Evolutionary conservation across 306 rosid genomes (phyloP), one percentile per base, ranked within the genome.

Genomic region (Dryas alaskensis): DNA sequence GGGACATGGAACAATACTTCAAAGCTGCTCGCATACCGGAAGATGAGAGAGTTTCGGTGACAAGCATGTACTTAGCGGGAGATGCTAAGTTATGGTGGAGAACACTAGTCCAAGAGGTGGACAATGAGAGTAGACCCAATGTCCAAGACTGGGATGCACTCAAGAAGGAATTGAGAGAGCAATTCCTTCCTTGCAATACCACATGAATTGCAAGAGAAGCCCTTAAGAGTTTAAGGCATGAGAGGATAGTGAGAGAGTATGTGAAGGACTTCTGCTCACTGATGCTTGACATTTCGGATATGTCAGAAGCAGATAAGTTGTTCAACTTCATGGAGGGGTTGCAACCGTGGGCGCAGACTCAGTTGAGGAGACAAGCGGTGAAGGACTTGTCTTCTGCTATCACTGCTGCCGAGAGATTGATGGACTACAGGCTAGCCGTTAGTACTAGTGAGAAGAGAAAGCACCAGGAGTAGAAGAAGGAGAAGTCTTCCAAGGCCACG

Each of bases 1-100:
- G 64, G 51, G 75, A 71, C 48, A 71, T 71, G 65, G 75, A 71
- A 37, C 65, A 71, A 37, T 71, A 71, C 40, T 71, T 71, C n/a
- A 31, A 53, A 13, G 75, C 31, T 43, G 45, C 60, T 51, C 19
- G 42, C 2, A 25, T 68, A 3, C 17, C 45, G 1, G 47, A 68
- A 3, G 8, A 13, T 1, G 58, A 68, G 5, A 49, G 19, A 4
- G 47, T 68, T 0, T 1, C n/a, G 0, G 22, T 50, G 3, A 68
- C 40, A 11, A 68, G 40, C 46, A 68, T 68, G 73, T 68, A 49
- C 9, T 4, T 44, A 1, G 8, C 17, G 0, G 4, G 43, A 11
- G 62, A 69, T n/a, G 31, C 49, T 0, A 69, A 69, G 7, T 46
- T 69, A 0, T 69, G 51, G 64, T 70, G 73, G 50, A 1, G 74